Percentiles rank a stretch among this genome's conserved stretches.
These are phyloP conservation scores for Zancudomyces culisetae DNA, from an alignment of 371 early-diverging fungal genomes.

Conservation along the genomic window DNA sequence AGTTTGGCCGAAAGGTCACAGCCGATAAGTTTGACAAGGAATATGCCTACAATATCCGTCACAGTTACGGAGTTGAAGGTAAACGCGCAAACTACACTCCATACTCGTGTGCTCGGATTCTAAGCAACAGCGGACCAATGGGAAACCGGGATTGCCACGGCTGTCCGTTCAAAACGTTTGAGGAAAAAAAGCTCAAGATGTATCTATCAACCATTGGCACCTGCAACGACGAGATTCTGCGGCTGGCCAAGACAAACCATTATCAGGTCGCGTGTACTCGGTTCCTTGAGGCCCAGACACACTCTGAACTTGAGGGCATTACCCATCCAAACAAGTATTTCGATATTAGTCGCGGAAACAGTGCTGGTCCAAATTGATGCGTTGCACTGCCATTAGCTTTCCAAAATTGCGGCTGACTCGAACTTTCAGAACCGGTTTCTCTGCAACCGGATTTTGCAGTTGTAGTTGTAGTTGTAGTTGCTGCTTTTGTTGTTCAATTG, in stretches of 20 bases:
- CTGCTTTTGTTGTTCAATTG: too few relatives aligned
- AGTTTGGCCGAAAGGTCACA: conserved; percentile 43
- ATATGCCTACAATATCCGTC: conserved; percentile 91
- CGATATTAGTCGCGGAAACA: conserved; percentile 30
- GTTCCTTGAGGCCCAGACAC: conserved; percentile 51
- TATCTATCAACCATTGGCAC: conserved; percentile 28
- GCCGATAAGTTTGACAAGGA: conserved; percentile 84
- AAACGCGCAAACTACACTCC: conserved; percentile 80
- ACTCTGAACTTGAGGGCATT: conserved; percentile 39
- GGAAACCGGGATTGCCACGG: conserved; percentile 77
- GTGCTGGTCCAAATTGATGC: too few relatives aligned
- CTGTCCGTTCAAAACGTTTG: conserved; percentile 85
- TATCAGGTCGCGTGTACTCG: conserved; percentile 88
- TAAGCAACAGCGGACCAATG: conserved; percentile 45
- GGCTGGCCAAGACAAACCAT: conserved; percentile 49
- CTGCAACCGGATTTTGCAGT: too few relatives aligned
- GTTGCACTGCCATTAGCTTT: too few relatives aligned
- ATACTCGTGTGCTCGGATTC: conserved; percentile 81
- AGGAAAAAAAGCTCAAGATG: conserved; percentile 34
- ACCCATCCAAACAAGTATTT: conserved; percentile 87
- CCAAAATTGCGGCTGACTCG: too few relatives aligned
- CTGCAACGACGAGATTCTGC: conserved; percentile 37
- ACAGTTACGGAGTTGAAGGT: conserved; percentile 97
- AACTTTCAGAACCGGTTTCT: too few relatives aligned
- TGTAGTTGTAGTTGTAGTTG: too few relatives aligned